Percentiles rank a stretch among this genome's conserved stretches.
Conservation (phyloP, 148 eudicot genomes). For the Vaccinium corymbosum region DNA sequence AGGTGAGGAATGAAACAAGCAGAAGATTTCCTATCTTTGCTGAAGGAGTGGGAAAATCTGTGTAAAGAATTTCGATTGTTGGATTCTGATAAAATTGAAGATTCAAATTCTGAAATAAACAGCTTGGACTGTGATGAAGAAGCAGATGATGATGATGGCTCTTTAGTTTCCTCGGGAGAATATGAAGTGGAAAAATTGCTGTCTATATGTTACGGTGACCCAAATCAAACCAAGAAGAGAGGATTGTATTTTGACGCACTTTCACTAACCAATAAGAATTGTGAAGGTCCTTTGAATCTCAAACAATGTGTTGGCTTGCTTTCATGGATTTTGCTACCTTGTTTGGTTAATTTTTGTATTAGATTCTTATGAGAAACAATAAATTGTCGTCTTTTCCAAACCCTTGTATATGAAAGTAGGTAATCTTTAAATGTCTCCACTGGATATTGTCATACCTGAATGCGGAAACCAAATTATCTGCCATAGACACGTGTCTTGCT, state of each 20-base stretch:
- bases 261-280: neutral
- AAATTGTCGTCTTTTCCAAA: neutral
- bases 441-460: neutral
- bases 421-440: neutral
- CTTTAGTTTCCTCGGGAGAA: slow-evolving; percentile 6
- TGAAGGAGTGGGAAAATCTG: slow-evolving; percentile 37
- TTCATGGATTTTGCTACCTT: neutral
- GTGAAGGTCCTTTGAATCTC: neutral
- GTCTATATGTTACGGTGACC: slow-evolving; percentile 27
- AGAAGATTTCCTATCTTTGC: slow-evolving; percentile 26
- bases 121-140: slow-evolving; percentile 13
- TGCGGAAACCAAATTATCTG: neutral
- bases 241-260: slow-evolving; percentile 26
- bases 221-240: slow-evolving; percentile 9
- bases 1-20: slow-evolving; percentile 42
- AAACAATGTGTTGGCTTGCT: neutral
- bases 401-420: neutral
- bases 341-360: no score
- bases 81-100: neutral
- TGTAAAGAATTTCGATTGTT: slow-evolving; percentile 22
- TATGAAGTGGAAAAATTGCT: slow-evolving; percentile 28
- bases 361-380: neutral
- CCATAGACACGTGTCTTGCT: neutral
- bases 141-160: neutral
- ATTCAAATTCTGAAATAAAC: neutral